Percentiles rank a stretch among this genome's conserved stretches.
phyloP scores from a whole-genome alignment of 345 rosid genomes.

The Jatropha curcas region DNA sequence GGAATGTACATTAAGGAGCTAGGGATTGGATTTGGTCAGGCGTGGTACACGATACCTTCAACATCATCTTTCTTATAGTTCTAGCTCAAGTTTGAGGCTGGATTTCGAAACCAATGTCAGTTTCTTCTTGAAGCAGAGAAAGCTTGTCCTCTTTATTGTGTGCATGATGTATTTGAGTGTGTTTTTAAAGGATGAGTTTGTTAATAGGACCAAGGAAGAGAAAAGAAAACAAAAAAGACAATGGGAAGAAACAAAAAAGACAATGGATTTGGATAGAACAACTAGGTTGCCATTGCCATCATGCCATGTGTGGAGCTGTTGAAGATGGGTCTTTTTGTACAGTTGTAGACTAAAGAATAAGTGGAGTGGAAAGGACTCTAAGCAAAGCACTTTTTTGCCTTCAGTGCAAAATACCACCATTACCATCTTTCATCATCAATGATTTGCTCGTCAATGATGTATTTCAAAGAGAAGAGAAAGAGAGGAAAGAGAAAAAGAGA shows the following conservation, averaged over 20 bases:
- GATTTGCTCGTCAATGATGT: too few relatives aligned
- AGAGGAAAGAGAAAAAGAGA: too few relatives aligned
- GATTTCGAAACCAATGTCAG: too few relatives aligned
- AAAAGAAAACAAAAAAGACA: too few relatives aligned
- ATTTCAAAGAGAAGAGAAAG: too few relatives aligned
- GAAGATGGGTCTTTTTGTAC: too few relatives aligned
- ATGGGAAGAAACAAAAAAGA: neutral
- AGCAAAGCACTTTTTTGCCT: too few relatives aligned
- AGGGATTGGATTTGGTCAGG: constrained; percentile 43
- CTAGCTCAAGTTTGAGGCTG: neutral
- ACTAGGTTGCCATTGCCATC: constrained; percentile 3
- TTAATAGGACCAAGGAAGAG: constrained; percentile 6
- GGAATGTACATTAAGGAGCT: constrained; percentile 47
- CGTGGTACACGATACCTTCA: constrained; percentile 54
- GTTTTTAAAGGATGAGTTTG: neutral
- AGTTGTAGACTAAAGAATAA: too few relatives aligned
- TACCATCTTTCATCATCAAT: too few relatives aligned
- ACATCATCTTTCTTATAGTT: constrained; percentile 34
- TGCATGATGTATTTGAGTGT: neutral
- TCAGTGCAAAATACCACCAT: too few relatives aligned
- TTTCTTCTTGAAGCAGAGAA: too few relatives aligned
- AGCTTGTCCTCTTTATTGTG: neutral
- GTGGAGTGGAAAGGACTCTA: too few relatives aligned
- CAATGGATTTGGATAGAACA: neutral
- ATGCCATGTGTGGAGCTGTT: neutral